Evolutionary conservation across 192 early-diverging fungal genomes (phyloP).

Genomic region (Backusella westeae): DNA sequence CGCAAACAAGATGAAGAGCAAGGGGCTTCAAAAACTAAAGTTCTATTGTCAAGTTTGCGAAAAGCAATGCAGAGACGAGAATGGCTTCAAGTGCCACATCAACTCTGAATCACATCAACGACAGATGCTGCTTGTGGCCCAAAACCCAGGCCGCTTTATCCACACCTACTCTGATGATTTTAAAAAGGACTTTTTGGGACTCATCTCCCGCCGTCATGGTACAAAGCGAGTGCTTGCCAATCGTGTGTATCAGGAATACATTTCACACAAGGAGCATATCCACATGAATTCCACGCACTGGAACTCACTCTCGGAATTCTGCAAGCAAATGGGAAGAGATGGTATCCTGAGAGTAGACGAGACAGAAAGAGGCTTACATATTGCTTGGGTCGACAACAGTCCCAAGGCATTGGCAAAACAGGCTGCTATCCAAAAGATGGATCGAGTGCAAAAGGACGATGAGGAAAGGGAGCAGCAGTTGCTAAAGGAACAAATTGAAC

Average conservation of each 20-base stretch:
- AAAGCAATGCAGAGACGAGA: constrained; percentile 88
- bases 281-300: constrained; percentile 98
- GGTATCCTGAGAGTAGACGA: constrained; percentile 87
- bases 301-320: constrained; percentile 87
- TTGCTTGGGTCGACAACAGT: constrained; percentile 89
- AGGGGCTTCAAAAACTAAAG: constrained; percentile 84
- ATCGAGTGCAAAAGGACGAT: constrained; percentile 78
- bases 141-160: constrained; percentile 73
- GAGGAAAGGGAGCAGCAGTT: constrained; percentile 79
- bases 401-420: constrained; percentile 84
- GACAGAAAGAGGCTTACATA: constrained; percentile 85
- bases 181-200: constrained; percentile 76
- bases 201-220: constrained; percentile 78
- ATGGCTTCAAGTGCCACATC: constrained; percentile 95
- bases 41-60: constrained; percentile 97
- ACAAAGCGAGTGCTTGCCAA: constrained; percentile 88
- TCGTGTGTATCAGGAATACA: constrained; percentile 95
- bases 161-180: constrained; percentile 81
- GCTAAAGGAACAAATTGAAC: constrained; percentile 83
- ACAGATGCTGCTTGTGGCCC: constrained; percentile 86
- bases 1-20: constrained; percentile 87
- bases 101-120: constrained; percentile 88
- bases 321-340: constrained; percentile 80
- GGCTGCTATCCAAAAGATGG: constrained; percentile 77
- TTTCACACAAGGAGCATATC: constrained; percentile 84